phyloP scores from a whole-genome alignment of 768 basidiomycete species.

The Panaeolus papilionaceus region DNA sequence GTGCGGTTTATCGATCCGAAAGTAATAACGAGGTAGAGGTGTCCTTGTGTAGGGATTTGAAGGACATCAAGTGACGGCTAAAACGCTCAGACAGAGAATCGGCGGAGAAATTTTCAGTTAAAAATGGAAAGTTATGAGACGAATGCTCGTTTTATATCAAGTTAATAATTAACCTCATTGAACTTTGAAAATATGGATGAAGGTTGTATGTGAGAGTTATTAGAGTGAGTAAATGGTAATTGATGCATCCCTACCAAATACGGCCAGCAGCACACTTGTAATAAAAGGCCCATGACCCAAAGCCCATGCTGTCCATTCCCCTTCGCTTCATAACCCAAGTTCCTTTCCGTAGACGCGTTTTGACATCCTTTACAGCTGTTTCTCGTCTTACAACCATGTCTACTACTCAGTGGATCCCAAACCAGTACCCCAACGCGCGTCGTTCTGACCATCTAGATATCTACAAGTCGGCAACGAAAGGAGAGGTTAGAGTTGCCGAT shows the following conservation, averaged over 20 bases:
- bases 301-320: conserved; percentile 7
- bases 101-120: not conserved
- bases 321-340: conserved; percentile 15
- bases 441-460: conserved; percentile 71
- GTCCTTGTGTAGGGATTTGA: not conserved
- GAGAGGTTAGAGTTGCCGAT: conserved; percentile 67
- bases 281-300: conserved; percentile 8
- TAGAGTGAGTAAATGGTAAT: not conserved
- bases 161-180: not conserved
- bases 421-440: conserved; percentile 67
- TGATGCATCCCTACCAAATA: not conserved
- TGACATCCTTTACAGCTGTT: conserved; percentile 29
- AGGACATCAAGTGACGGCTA: not conserved
- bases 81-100: not conserved
- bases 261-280: conserved; percentile 5
- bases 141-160: not conserved
- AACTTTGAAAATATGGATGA: not conserved
- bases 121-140: not conserved
- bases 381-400: conserved; percentile 38
- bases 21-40: not conserved
- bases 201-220: not conserved
- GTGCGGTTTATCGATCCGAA: conserved; percentile 1
- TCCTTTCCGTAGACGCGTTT: conserved; percentile 29
- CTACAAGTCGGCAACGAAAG: conserved; percentile 70
- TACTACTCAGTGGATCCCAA: conserved; percentile 57